phyloP scores from a whole-genome alignment of 2,329 filamentous ascomycete species.

The Ceratocystis smalleyi region DNA sequence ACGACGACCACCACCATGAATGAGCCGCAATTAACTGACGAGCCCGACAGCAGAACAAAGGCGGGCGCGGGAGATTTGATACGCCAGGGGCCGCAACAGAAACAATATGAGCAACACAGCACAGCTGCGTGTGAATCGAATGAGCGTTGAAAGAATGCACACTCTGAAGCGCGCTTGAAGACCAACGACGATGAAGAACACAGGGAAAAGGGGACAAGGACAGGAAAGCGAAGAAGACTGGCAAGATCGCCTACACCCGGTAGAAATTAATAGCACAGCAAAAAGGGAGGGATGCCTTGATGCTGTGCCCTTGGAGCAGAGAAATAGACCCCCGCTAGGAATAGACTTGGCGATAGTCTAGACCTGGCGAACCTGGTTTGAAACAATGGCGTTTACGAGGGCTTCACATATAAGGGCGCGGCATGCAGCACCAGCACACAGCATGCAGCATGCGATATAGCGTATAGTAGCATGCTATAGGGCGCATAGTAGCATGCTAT shows the following conservation, averaged over 20 bases:
- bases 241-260: background rate
- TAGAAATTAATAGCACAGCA: background rate
- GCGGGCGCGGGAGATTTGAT: background rate
- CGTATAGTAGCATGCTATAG: no score
- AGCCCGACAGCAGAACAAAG: background rate
- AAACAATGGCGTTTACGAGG: slow-evolving; percentile 7
- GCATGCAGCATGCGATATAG: no score
- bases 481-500: no score
- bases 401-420: background rate
- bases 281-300: slow-evolving; percentile 4
- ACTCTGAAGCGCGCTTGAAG: background rate
- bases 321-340: background rate
- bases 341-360: background rate
- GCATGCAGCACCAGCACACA: no score
- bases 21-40: background rate
- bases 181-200: background rate
- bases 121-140: background rate
- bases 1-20: background rate
- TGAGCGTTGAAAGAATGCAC: background rate
- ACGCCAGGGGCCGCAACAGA: background rate
- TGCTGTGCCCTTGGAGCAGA: background rate
- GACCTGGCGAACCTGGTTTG: background rate
- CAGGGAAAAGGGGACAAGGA: background rate
- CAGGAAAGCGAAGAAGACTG: background rate
- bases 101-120: background rate